Evolutionary conservation across 352 stramenopile species (phyloP), one percentile per base, ranked within the genome.

Genomic region (Chrysophaeum taylorii): DNA sequence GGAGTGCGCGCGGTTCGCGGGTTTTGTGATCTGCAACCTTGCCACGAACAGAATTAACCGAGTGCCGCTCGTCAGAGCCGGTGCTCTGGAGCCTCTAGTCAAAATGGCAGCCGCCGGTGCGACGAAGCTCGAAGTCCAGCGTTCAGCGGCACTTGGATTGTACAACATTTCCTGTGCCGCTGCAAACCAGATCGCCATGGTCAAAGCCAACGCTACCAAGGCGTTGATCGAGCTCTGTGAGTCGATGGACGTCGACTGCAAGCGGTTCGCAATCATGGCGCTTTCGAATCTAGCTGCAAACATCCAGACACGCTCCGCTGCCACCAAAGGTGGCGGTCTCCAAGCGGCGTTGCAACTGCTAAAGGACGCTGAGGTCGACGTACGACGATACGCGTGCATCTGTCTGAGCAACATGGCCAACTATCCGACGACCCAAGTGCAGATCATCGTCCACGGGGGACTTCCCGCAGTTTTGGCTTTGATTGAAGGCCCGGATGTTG

Each of bases 281-380:
- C 79, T 98, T 39, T 89, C 88, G 63, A 98, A 98, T 76, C 76
- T 98, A 54, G 89, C 91, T 21, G 93, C 90, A 7, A 97, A 97
- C 75, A 84, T 84, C 16, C 89, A 94, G 63, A 97, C 91, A 7
- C 83, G 93, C 16, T 71, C 76, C 9, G 79, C 81, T n/a, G 88
- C 87, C 27, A 92, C 87, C 23, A 87, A 87, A 68, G 86, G 89
- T 31, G 92, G 92, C 31, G 92, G 91, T 0, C 75, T 97, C 12
- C 92, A 97, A 73, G 86, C 89, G 25, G 82, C 95, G 31, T 80
- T 97, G 35, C 42, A 76, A 39, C 70, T 86, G 23, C 72, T 96
- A 27, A 95, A 94, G 70, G 91, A 97, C 69, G 79, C 86, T n/a
- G 88, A 95, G 69, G 74, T 85, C 0, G 82, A 83, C 38, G 82